Evolutionary conservation across 2,329 filamentous ascomycete species (phyloP).

Genomic region (Neonectria coccinea): DNA sequence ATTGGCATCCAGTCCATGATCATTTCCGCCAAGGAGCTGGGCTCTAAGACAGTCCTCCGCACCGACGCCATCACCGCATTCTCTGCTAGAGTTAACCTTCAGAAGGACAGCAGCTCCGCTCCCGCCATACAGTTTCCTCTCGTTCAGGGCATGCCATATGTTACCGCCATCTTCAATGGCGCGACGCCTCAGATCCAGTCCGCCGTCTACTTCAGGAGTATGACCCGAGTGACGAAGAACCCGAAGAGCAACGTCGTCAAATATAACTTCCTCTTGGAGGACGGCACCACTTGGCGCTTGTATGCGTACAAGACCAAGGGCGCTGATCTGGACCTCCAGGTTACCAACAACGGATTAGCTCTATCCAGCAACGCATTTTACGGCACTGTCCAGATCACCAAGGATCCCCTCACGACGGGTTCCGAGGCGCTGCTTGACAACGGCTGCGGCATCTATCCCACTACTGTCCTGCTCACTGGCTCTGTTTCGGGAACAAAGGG

Average conservation of each 20-base stretch:
- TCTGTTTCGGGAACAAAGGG: conserved; percentile 69
- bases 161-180: conserved; percentile 81
- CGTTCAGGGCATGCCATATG: conserved; percentile 89
- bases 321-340: conserved; percentile 72
- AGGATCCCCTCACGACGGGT: conserved; percentile 68
- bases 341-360: conserved; percentile 74
- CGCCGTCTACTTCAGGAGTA: conserved; percentile 77
- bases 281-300: conserved; percentile 81
- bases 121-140: conserved; percentile 81
- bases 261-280: conserved; percentile 78
- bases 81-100: conserved; percentile 76
- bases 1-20: conserved; percentile 84
- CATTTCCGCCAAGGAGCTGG: conserved; percentile 82
- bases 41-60: conserved; percentile 66
- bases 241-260: conserved; percentile 77
- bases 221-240: conserved; percentile 68
- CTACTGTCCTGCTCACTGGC: conserved; percentile 73
- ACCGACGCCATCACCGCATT: conserved; percentile 67
- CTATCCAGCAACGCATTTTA: conserved; percentile 75
- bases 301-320: conserved; percentile 76
- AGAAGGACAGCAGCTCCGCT: conserved; percentile 60
- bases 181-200: conserved; percentile 79
- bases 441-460: conserved; percentile 80
- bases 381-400: conserved; percentile 85
- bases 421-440: conserved; percentile 79